Base-by-base conservation (phyloP, 148 eudicot genomes). In the Vaccinium vitisidaea region DNA sequence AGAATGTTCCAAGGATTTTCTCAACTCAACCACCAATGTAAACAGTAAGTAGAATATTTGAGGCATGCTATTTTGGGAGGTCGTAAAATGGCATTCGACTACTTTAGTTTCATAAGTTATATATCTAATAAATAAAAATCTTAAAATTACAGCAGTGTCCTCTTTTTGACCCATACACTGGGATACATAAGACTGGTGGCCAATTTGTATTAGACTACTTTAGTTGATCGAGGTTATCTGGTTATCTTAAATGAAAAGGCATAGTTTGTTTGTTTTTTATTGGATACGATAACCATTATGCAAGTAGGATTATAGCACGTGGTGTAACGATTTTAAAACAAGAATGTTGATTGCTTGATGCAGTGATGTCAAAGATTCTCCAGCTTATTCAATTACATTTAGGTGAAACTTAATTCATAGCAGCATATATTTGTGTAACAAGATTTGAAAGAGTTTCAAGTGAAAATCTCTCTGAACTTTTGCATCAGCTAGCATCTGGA, bases 1-100 rank as follows among this genome's bases (percentile, higher is more conserved):
- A 46, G 83, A 81, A 81, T 81, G 75, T 61, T 63, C 58, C n/a
- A 8, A 61, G 75, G 14, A 81, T 7, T 81, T 65, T 63, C 65
- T 7, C n/a, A 21, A 11, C 1, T 18, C 70, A 4, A 65, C 70
- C 70, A 65, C 30, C 30, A 65, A 52, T 61, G 3, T 32, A 32
- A 58, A 80, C 56, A 30, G 18, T 21, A 53, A 27, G 27, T 30
- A 15, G n/a, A 15, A 79, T 21, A 16, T 16, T 56, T 13, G 7
- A 49, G 21, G 61, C 19, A 8, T 48, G 56, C 15, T 25, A 49
- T 53, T 78, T n/a, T 78, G 18, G 16, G 59, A 53, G 81, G 59
- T 78, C 10, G 3, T 9, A 78, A 78, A 53, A 23, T 78, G 39
- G 81, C 5, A n/a, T 77, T 77, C 4, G 43, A 56, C 81, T 53